Evolutionary conservation across 2,329 filamentous ascomycete genomes (phyloP), one percentile per base, ranked within the genome.

Genomic region (Paecilomyces fulvus): DNA sequence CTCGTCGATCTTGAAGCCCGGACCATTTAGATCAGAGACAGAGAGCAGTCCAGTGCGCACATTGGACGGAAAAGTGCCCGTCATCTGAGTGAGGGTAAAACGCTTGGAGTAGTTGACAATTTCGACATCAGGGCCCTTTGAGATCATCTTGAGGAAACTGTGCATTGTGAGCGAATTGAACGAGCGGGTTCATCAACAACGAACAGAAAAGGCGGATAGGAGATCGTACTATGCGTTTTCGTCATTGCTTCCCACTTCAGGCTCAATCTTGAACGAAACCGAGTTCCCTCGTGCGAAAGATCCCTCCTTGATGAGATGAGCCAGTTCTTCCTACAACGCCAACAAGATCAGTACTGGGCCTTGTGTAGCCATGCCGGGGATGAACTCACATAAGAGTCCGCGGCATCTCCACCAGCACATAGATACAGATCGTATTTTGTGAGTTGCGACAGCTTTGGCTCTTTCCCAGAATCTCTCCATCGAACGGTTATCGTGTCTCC

Each of bases 71-170:
- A 86, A 86, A 3, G 72, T 72, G 37, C 85, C 85, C 1, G 79
- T 84, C 85, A 88, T 87, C 62, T 78, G 79, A 10, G 75, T 76
- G 54, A 88, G 73, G n/a, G 81, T 79, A 71, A 89, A 89, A 59
- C 85, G 83, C 52, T 74, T 63, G 10, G 84, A 87, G 67, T 79
- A 87, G 64, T 81, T 83, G 56, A 78, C 80, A 20, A 84, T 73
- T 3, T 77, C 79, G 30, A 80, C 80, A n/a, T 77, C 76, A 17
- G 76, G 75, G 4, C 77, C 78, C 6, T 77, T 76, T 14, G 83
- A 80, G 56, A 81, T 72, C 68, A 88, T 84, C 60, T 80, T 80
- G 14, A 85, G 68, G 67, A 83, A 86, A 69, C 81, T 83, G 61
- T 50, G 31, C 25, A 58, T 43, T 43, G 25, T 51, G 28, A 28